Conservation (phyloP, 495 filamentous ascomycete genomes). For the Xylaria scruposa region DNA sequence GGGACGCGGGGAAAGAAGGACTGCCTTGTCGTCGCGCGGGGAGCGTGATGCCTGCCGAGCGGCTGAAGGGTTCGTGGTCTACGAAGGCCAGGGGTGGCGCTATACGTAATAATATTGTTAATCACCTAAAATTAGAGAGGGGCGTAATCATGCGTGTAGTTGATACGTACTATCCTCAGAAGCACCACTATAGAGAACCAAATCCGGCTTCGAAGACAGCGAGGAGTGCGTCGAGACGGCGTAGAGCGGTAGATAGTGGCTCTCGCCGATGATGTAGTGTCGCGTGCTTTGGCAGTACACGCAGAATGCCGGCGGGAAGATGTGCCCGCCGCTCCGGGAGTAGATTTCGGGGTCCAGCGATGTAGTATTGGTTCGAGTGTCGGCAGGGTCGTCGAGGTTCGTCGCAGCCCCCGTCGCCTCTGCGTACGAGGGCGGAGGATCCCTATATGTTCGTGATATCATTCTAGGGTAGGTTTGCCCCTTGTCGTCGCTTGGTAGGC, state of each 20-base stretch:
- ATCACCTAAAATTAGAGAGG: not conserved
- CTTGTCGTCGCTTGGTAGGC: not conserved
- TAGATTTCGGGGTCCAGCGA: not conserved
- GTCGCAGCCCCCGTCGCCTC: slow-evolving; percentile 14
- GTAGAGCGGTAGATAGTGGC: slow-evolving; percentile 34
- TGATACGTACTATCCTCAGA: slow-evolving; percentile 6
- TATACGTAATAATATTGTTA: too few relatives aligned
- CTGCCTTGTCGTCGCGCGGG: slow-evolving; percentile 24
- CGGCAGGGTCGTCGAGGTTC: not conserved
- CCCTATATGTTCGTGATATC: not conserved
- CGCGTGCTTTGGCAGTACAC: slow-evolving; percentile 30
- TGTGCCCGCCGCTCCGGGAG: not conserved
- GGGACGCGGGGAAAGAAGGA: not conserved
- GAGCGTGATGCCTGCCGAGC: slow-evolving; percentile 22
- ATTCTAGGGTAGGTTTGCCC: not conserved
- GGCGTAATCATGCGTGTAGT: not conserved
- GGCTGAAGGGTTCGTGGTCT: not conserved
- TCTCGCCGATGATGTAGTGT: slow-evolving; percentile 33
- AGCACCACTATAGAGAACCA: slow-evolving; percentile 37
- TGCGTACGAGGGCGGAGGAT: slow-evolving; percentile 24
- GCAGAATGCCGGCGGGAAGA: slow-evolving; percentile 39
- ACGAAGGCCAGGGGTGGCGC: slow-evolving; percentile 31
- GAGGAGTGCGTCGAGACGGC: slow-evolving; percentile 29
- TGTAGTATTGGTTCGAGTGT: not conserved
- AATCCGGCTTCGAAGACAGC: slow-evolving; percentile 26